Evolutionary conservation across 495 filamentous ascomycete genomes (phyloP).

Genomic region (Xylaria flabelliformis): DNA sequence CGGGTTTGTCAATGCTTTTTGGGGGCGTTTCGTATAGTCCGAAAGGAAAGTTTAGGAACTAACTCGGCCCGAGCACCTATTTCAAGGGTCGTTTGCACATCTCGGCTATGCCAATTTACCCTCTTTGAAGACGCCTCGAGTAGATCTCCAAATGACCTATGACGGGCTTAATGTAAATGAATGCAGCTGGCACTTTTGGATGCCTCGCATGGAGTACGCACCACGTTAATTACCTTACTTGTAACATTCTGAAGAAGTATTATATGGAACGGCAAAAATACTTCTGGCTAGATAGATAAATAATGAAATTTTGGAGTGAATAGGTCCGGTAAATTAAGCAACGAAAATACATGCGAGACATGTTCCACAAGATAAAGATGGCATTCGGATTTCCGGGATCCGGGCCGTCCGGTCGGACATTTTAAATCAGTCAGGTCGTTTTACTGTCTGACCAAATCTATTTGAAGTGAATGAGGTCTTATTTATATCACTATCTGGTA

Average conservation of each 20-base stretch:
- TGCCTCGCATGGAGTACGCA: not conserved
- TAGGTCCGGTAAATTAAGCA: not conserved
- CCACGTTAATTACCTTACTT: not conserved
- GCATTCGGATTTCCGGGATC: slow-evolving; percentile 13
- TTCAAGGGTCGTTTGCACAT: not conserved
- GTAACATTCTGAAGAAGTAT: not conserved
- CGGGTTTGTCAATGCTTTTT: too few species aligned
- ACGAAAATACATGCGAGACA: not conserved
- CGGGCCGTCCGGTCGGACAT: slow-evolving; percentile 14
- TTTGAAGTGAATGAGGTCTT: not conserved
- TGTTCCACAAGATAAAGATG: not conserved
- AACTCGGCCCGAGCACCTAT: slow-evolving; percentile 18
- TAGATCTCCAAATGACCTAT: not conserved
- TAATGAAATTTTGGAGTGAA: not conserved
- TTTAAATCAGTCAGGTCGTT: not conserved
- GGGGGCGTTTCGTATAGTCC: not conserved
- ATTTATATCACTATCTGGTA: not conserved
- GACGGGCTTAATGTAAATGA: not conserved
- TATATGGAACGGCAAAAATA: not conserved
- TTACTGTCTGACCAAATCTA: not conserved
- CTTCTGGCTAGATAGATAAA: not conserved
- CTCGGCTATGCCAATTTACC: not conserved
- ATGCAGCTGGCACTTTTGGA: slow-evolving; percentile 3
- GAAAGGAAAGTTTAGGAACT: slow-evolving; percentile 22
- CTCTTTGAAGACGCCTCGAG: not conserved